phyloP scores from a whole-genome alignment of 2,329 filamentous ascomycete genomes.

The Onygenales sp. region DNA sequence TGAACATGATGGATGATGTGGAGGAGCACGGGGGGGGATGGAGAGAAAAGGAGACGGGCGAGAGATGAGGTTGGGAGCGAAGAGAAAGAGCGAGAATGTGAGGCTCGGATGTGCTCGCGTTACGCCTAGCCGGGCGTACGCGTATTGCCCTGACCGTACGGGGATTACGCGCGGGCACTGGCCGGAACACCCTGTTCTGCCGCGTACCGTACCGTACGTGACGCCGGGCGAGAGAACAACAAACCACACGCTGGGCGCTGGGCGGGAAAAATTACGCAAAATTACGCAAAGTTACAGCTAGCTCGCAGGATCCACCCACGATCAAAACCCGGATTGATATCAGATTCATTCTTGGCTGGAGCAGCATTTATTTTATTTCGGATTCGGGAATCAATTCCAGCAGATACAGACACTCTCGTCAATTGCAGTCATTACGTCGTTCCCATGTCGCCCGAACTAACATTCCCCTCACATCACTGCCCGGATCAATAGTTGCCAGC shows the following conservation, averaged over 20 bases:
- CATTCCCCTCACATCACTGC: too few relatives aligned
- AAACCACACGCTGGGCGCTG: background rate
- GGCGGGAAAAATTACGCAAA: background rate
- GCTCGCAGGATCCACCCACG: background rate
- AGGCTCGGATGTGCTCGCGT: too few relatives aligned
- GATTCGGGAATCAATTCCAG: too few relatives aligned
- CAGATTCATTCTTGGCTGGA: background rate
- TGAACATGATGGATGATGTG: constrained; percentile 48
- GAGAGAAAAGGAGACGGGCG: constrained; percentile 17
- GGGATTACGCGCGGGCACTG: too few relatives aligned
- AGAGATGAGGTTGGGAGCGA: constrained; percentile 14
- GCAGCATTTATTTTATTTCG: too few relatives aligned
- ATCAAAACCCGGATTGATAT: constrained; percentile 1
- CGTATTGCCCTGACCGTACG: too few relatives aligned
- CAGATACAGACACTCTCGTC: background rate
- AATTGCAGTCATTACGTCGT: background rate
- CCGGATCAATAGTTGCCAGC: constrained; percentile 4
- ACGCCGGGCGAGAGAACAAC: background rate
- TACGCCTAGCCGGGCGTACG: too few relatives aligned
- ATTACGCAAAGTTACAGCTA: constrained; percentile 1
- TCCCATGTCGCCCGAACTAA: background rate
- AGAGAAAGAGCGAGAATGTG: constrained; percentile 20
- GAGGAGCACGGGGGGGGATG: constrained; percentile 30
- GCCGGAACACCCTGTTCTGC: background rate
- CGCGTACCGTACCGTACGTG: background rate